phyloP scores from a whole-genome alignment of 2,329 filamentous ascomycete genomes.

The Fusarium newnesense region DNA sequence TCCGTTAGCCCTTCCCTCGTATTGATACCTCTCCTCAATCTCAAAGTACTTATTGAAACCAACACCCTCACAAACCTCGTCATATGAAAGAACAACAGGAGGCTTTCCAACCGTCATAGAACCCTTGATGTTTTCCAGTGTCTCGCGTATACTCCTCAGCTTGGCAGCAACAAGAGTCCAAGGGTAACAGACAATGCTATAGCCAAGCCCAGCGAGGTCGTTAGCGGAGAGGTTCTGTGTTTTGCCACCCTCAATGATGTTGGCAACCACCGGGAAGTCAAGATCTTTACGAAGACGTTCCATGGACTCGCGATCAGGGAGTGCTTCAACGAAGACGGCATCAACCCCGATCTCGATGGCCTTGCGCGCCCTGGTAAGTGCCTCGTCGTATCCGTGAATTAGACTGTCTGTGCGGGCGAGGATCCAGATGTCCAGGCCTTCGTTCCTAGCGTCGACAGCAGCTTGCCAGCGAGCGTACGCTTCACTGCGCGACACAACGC shows the following conservation, averaged over 20 bases:
- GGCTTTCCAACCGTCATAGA: slow-evolving; percentile 55
- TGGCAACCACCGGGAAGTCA: slow-evolving; percentile 53
- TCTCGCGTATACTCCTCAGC: slow-evolving; percentile 52
- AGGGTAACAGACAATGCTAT: slow-evolving; percentile 55
- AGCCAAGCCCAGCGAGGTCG: slow-evolving; percentile 51
- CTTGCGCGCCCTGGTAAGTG: slow-evolving; percentile 52
- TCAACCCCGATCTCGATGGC: slow-evolving; percentile 57
- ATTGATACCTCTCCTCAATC: slow-evolving; percentile 35
- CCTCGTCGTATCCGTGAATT: slow-evolving; percentile 57
- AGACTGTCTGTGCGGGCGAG: slow-evolving; percentile 57
- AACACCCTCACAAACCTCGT: slow-evolving; percentile 57
- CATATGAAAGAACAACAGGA: slow-evolving; percentile 55
- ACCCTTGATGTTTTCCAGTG: slow-evolving; percentile 53
- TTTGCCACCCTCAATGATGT: slow-evolving; percentile 51
- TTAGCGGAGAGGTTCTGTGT: slow-evolving; percentile 50
- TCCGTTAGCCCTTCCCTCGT: slow-evolving; percentile 26
- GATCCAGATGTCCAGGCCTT: slow-evolving; percentile 58
- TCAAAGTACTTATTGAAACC: slow-evolving; percentile 56
- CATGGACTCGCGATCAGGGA: slow-evolving; percentile 57
- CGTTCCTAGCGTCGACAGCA: slow-evolving; percentile 56
- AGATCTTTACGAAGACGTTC: slow-evolving; percentile 50
- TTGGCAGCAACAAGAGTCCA: slow-evolving; percentile 58
- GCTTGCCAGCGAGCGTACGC: slow-evolving; percentile 58
- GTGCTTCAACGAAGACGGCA: slow-evolving; percentile 55
- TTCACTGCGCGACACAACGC: slow-evolving; percentile 56